Base-by-base conservation (phyloP, 495 filamentous ascomycete species). In the Venustampulla echinocandica region DNA sequence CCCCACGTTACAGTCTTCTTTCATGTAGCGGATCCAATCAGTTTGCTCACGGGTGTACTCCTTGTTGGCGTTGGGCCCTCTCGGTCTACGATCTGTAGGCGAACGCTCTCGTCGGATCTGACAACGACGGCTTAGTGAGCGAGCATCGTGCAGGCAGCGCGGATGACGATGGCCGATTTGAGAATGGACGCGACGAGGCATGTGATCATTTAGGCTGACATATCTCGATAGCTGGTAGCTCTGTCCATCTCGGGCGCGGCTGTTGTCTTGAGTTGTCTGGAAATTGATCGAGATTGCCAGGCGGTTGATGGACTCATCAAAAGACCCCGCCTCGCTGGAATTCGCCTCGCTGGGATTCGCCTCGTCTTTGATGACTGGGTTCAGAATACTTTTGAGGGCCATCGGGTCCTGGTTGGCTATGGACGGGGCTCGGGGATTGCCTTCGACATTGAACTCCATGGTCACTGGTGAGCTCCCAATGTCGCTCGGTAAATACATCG, bases 21-120 rank as follows among this genome's bases (percentile, higher is more conserved):
- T 42, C 11, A 27, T 21, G 24, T 57, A 57, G 2, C 50, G 46
- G 19, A 57, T 53, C 18, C 30, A 54, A 33, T 47, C 7, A 14
- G 54, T 44, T 24, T 50, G 41, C 18, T 50, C 50, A 10, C 3
- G 11, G 15, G 32, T 38, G 27, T 57, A 57, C 4, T 28, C n/a
- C 18, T 44, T 43, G 49, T 57, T 57, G 10, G 42, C 47, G 34
- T 53, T 46, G n/a, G 27, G 27, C 27, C 7, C n/a, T n/a, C 15
- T 17, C 10, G 9, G 9, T 10, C 6, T 18, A 6, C 34, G 9
- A 15, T 9, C 34, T 13, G 27, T 30, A 13, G 27, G 13, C 7
- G 6, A 6, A 30, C 13, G 7, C 6, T 30, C 27, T 30, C 13
- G 7, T 7, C 27, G 7, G 7, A 30, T 30, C 27, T 30, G 27